Base-by-base conservation (phyloP, 2,329 filamentous ascomycete genomes). In the Alternaria arbusti region DNA sequence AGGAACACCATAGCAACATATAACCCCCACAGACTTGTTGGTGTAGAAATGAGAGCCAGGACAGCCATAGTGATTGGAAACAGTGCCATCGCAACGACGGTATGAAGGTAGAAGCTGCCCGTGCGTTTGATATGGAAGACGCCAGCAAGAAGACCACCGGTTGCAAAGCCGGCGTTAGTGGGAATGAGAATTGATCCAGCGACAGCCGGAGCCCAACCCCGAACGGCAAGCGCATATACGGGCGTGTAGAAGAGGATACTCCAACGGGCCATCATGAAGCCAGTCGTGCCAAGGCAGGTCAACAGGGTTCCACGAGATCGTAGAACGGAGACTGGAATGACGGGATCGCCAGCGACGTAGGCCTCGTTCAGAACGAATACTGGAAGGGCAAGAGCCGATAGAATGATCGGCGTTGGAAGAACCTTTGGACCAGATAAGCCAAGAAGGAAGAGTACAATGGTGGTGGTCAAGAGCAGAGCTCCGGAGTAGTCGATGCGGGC, bases 191-290 rank as follows among this genome's bases (percentile, higher is more conserved):
- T 90, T 5, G 90, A 86, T 4, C 93, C 93, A 3, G 92, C 90
- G 2, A 87, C 83, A 1, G 91, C 90, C 0, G 91, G 90, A 1
- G 86, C 81, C 82, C 91, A 91, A 59, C 87, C 87, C 3, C 90
- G 88, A 2, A 96, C 90, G 4, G 91, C 91, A 61, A 96, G 88
- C 32, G 92, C 90, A 71, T 93, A 94, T 46, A 93, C 88, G 0
- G 93, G 93, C 0, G 90, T 87, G 79, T 93, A 96, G 82, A 94
- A 96, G 8, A 96, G 84, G 2, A 96, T 85, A 7, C 86, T 86
- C 93, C 92, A 96, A 61, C 93, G 89, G 2, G 91, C 86, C 75
- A 91, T 89, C 91, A 96, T 95, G 76, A 93, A 86, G 20, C 90
- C 89, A 0, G 94, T 85, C 54, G 93, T 92, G 1, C 90, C 86